Percentiles rank a stretch among this genome's conserved stretches.
Conservation (phyloP, 345 rosid species). For the Eucalyptus curtisii region DNA sequence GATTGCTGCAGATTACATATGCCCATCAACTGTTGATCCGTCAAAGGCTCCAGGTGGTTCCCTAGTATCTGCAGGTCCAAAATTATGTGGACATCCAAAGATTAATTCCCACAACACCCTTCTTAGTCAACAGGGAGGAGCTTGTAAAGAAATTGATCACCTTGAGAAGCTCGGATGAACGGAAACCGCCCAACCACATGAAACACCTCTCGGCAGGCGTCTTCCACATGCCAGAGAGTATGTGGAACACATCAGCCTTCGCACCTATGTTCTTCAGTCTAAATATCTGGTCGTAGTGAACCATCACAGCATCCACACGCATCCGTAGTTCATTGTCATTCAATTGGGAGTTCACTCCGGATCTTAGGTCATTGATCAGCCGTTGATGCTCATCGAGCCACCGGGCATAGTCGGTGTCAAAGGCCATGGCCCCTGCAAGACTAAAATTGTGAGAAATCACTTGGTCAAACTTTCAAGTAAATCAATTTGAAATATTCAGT, state of each 20-base stretch:
- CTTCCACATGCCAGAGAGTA: constrained; percentile 98
- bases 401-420: constrained; percentile 69
- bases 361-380: constrained; percentile 58
- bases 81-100: background rate
- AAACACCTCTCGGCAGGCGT: constrained; percentile 90
- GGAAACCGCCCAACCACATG: constrained; percentile 97
- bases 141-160: constrained; percentile 6
- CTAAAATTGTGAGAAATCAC: background rate
- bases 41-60: constrained; percentile 80
- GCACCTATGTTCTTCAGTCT: constrained; percentile 59
- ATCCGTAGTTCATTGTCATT: constrained; percentile 52
- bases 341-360: constrained; percentile 53
- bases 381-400: constrained; percentile 93
- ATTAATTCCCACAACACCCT: background rate
- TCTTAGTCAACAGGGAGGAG: background rate
- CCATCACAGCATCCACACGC: constrained; percentile 70
- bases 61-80: constrained; percentile 49
- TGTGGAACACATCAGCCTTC: constrained; percentile 83
- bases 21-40: constrained; percentile 89
- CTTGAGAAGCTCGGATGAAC: constrained; percentile 89
- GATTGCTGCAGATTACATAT: constrained; percentile 91
- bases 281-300: constrained; percentile 67
- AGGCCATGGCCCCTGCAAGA: constrained; percentile 54
- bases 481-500: background rate
- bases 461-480: background rate